These are phyloP conservation scores for Rhamnella rubrinervis DNA, from an alignment of 331 rosid species.

Conservation along the genomic window DNA sequence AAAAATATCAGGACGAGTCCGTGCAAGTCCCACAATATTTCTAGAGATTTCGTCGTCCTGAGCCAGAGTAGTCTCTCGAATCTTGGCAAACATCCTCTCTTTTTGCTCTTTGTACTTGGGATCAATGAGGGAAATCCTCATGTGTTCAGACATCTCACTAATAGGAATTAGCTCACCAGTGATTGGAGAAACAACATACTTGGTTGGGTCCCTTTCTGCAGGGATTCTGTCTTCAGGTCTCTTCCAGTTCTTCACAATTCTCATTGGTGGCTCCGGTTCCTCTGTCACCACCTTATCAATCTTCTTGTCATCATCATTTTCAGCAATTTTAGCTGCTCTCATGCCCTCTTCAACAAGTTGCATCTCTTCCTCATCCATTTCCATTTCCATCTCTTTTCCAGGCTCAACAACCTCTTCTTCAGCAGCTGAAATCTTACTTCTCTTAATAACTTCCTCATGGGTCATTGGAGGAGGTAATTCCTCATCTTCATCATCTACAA, in stretches of 20 bases:
- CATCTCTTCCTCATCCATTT: slow-evolving; percentile 92
- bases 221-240: slow-evolving; percentile 89
- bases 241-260: slow-evolving; percentile 96
- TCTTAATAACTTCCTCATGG: slow-evolving; percentile 83
- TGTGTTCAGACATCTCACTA: slow-evolving; percentile 90
- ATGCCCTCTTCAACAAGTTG: slow-evolving; percentile 90
- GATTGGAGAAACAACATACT: slow-evolving; percentile 79
- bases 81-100: slow-evolving; percentile 96
- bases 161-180: slow-evolving; percentile 85
- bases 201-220: slow-evolving; percentile 75
- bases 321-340: slow-evolving; percentile 68
- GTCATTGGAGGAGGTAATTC: slow-evolving; percentile 96
- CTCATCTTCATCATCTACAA: slow-evolving; percentile 95
- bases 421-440: slow-evolving; percentile 64
- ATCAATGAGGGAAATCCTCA: slow-evolving; percentile 91
- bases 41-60: slow-evolving; percentile 90
- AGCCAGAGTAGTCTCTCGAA: slow-evolving; percentile 87
- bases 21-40: slow-evolving; percentile 89
- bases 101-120: slow-evolving; percentile 95
- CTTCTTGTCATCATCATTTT: slow-evolving; percentile 54
- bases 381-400: slow-evolving; percentile 89
- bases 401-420: slow-evolving; percentile 80
- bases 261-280: slow-evolving; percentile 79
- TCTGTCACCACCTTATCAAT: slow-evolving; percentile 56
- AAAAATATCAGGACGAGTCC: slow-evolving; percentile 91